Evolutionary conservation across 345 rosid species (phyloP).

Genomic region (Salix purpurea): DNA sequence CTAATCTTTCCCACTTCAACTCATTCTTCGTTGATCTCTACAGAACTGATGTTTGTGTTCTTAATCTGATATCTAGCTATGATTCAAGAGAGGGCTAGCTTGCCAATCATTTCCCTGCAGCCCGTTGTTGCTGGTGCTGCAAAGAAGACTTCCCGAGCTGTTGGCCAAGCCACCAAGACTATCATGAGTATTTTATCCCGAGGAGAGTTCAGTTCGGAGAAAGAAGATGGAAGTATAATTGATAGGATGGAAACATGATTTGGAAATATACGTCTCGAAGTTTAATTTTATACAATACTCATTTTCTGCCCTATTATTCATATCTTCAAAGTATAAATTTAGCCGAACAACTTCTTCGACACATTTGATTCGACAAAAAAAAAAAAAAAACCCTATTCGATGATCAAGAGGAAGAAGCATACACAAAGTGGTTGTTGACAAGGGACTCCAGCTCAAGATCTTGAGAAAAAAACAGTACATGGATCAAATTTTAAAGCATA

Average conservation of each 20-base stretch:
- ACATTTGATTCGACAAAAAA: too few species aligned
- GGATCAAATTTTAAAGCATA: too few species aligned
- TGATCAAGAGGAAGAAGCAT: too few species aligned
- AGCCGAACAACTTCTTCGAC: too few species aligned
- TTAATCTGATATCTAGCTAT: conserved; percentile 52
- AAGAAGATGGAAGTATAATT: conserved; percentile 28
- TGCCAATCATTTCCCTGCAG: conserved; percentile 70
- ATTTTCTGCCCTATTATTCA: too few species aligned
- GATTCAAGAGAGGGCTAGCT: conserved; percentile 84
- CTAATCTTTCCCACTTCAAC: background rate
- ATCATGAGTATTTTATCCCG: conserved; percentile 59
- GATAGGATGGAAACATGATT: conserved; percentile 38
- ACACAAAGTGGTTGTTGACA: too few species aligned
- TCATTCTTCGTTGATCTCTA: background rate
- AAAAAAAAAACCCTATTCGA: too few species aligned
- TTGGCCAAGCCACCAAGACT: conserved; percentile 71
- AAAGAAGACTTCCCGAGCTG: conserved; percentile 68
- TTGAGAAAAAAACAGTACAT: too few species aligned
- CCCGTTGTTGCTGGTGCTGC: conserved; percentile 82
- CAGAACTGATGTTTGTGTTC: conserved; percentile 8
- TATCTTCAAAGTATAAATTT: too few species aligned
- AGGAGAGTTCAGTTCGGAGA: conserved; percentile 38
- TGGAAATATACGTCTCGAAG: background rate
- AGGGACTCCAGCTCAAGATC: too few species aligned
- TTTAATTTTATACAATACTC: too few species aligned